Evolutionary conservation across 306 rosid species (phyloP).

Genomic region (Glycine soja): DNA sequence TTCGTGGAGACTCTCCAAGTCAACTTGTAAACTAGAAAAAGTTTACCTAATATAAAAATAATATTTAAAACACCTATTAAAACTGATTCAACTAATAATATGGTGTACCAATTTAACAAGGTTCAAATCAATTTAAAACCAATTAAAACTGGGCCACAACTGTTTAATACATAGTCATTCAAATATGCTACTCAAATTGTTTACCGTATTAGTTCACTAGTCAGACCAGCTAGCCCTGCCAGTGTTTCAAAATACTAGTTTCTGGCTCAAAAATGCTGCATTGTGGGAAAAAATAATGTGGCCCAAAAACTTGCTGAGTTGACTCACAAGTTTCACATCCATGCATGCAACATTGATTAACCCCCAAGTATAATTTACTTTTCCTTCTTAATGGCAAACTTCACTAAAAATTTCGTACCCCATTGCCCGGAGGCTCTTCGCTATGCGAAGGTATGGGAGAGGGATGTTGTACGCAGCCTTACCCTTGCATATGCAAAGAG

Average conservation of each 20-base stretch:
- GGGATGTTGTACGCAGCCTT: too few relatives aligned
- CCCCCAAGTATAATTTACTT: not conserved
- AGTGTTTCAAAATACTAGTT: not conserved
- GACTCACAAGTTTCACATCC: not conserved
- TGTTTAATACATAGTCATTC: not conserved
- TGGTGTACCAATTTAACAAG: not conserved
- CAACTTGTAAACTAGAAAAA: not conserved
- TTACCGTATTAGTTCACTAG: not conserved
- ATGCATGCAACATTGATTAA: conserved; percentile 2
- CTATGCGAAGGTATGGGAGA: too few relatives aligned
- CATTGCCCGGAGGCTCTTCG: too few relatives aligned
- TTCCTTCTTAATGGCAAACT: not conserved
- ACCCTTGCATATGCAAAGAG: too few relatives aligned
- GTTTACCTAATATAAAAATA: not conserved
- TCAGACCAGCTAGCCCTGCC: not conserved
- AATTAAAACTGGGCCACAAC: not conserved
- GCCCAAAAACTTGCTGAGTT: not conserved
- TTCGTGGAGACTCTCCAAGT: too few relatives aligned
- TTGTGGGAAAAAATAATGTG: not conserved
- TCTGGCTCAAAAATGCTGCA: not conserved
- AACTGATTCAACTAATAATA: not conserved
- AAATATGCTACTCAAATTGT: not conserved
- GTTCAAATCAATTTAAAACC: not conserved
- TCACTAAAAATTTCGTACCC: not conserved
- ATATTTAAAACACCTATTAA: not conserved